Evolutionary conservation across 2,329 filamentous ascomycete species (phyloP), one percentile per base, ranked within the genome.

Genomic region (Xylaria sp.): DNA sequence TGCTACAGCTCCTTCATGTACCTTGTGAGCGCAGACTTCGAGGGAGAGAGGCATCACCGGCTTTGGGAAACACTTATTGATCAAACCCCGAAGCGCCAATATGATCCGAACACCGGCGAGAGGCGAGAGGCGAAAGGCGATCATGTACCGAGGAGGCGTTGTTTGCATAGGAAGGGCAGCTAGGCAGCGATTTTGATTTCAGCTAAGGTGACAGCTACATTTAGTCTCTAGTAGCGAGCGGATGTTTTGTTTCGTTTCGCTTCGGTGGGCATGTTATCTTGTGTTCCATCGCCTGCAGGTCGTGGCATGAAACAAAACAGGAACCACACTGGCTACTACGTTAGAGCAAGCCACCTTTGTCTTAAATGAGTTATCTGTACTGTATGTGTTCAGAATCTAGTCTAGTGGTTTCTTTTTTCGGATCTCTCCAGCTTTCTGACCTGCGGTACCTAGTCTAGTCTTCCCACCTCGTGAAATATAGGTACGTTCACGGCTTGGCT

Each of bases 231-330:
- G 28, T 35, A 38, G 25, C 49, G 51, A 63, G 51, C 35, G 54
- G 42, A 12, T 23, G 33, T 35, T 28, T 47, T 15, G 40, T 57
- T 57, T 51, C 40, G 53, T 42, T 61, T 53, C 42, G 11, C 40
- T 40, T 31, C 21, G 38, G 28, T 31, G 28, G 28, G 28, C 28
- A 31, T n/a, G n/a, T n/a, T n/a, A 31, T 31, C 28, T 31, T 31
- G 28, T 31, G 28, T 9, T 9, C 28, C 4, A 57, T 21, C n/a
- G 46, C 21, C 19, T 28, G 21, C 46, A 50, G n/a, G 33, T 28
- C 38, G 43, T 17, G 50, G 31, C 9, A 37, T 63, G 56, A 60
- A 60, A 63, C 61, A 28, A 60, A 38, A 56, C 46, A 52, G 38
- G 51, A 45, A 25, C 55, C 31, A 14, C 37, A 43, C n/a, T 33